Evolutionary conservation across 2,329 filamentous ascomycete species (phyloP).

Genomic region (Aspergillus spinulosporus): DNA sequence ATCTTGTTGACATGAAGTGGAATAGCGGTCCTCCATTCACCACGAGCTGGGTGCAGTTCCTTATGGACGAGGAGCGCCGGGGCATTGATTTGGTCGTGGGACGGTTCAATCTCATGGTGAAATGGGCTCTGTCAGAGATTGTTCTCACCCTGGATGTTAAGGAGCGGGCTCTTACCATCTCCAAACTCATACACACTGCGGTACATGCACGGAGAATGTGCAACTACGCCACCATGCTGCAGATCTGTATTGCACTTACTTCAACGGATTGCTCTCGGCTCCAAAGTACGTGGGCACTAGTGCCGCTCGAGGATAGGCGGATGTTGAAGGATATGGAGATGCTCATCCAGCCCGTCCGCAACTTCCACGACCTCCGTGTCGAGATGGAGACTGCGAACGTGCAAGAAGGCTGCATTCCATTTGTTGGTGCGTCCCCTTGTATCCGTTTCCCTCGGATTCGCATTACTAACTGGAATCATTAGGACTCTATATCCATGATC

Average conservation of each 20-base stretch:
- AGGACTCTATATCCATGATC: slow-evolving; percentile 65
- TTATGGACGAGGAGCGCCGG: slow-evolving; percentile 54
- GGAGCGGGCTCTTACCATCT: slow-evolving; percentile 61
- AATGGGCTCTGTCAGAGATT: slow-evolving; percentile 65
- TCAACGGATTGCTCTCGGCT: slow-evolving; percentile 61
- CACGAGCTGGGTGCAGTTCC: slow-evolving; percentile 63
- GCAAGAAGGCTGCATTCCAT: slow-evolving; percentile 65
- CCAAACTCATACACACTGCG: slow-evolving; percentile 65
- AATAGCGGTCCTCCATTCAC: slow-evolving; percentile 55
- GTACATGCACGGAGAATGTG: slow-evolving; percentile 58
- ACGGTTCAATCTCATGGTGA: slow-evolving; percentile 66
- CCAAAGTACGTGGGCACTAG: slow-evolving; percentile 59
- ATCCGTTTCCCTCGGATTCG: not conserved
- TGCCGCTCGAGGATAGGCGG: slow-evolving; percentile 55
- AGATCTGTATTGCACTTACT: slow-evolving; percentile 63
- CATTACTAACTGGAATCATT: slow-evolving; percentile 7
- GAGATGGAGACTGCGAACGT: slow-evolving; percentile 64
- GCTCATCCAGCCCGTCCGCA: slow-evolving; percentile 62
- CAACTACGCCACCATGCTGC: slow-evolving; percentile 67
- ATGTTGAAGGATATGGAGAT: slow-evolving; percentile 60
- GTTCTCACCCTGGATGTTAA: slow-evolving; percentile 58
- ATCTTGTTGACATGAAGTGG: slow-evolving; percentile 65
- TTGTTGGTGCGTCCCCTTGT: slow-evolving; percentile 53
- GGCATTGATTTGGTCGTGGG: slow-evolving; percentile 66
- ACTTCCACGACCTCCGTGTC: slow-evolving; percentile 62